Conservation (phyloP, 2,329 filamentous ascomycete genomes). For the Aureobasidium sp. region DNA sequence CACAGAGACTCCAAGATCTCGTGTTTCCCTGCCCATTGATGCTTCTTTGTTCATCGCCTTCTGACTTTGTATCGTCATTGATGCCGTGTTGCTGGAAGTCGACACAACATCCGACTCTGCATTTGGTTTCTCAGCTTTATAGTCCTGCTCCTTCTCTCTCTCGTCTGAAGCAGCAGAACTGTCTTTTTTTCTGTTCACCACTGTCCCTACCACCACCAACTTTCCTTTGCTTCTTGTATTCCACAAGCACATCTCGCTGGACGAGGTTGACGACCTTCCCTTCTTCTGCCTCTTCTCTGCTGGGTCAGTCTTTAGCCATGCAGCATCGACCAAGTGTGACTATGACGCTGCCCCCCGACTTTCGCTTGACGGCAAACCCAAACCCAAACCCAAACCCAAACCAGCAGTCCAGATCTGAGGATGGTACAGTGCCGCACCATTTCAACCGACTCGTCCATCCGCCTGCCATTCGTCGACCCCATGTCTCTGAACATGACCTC, state of each 20-base stretch:
- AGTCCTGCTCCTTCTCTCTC: not conserved
- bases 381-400: not conserved
- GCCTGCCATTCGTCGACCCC: too few species aligned
- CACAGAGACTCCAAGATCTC: not conserved
- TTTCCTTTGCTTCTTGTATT: not conserved
- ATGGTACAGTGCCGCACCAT: too few species aligned
- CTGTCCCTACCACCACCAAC: not conserved
- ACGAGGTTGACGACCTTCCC: not conserved
- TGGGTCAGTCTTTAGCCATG: not conserved
- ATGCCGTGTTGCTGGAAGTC: not conserved
- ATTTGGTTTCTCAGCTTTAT: not conserved
- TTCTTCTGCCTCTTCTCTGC: not conserved
- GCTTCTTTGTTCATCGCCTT: not conserved
- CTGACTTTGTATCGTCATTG: not conserved
- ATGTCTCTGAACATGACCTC: too few species aligned
- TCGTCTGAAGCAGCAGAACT: not conserved
- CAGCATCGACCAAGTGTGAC: too few species aligned
- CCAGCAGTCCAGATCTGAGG: not conserved
- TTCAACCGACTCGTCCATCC: too few species aligned
- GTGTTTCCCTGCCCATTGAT: not conserved
- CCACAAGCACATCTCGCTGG: not conserved
- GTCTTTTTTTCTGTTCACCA: not conserved
- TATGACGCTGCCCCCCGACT: not conserved
- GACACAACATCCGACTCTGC: too few species aligned
- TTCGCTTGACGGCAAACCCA: not conserved